These are phyloP conservation scores for Combretum micranthum DNA, from an alignment of 345 rosid species.

Conservation along the genomic window DNA sequence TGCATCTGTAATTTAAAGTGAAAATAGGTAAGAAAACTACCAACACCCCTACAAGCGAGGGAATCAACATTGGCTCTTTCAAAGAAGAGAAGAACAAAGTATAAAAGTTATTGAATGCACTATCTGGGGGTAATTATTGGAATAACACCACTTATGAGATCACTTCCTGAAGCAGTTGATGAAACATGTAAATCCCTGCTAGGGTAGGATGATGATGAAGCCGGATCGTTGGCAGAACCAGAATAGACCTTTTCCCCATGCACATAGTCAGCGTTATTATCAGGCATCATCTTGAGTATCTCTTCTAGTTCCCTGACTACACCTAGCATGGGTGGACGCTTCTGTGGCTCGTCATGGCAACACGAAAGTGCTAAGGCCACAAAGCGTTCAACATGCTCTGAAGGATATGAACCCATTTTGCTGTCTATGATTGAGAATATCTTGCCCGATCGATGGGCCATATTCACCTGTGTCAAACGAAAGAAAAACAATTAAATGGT, in stretches of 20 bases:
- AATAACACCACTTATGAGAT: slow-evolving; percentile 54
- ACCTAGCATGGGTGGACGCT: slow-evolving; percentile 60
- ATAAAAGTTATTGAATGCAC: slow-evolving; percentile 5
- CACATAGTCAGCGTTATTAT: slow-evolving; percentile 12
- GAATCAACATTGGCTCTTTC: too few species aligned
- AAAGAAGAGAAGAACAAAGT: too few species aligned
- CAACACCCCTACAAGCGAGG: too few species aligned
- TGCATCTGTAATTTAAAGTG: too few species aligned
- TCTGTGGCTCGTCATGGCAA: slow-evolving; percentile 58
- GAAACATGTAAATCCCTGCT: slow-evolving; percentile 28
- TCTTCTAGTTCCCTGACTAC: slow-evolving; percentile 74
- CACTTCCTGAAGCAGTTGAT: slow-evolving; percentile 44
- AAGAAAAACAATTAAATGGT: neutral
- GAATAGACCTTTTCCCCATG: slow-evolving; percentile 23
- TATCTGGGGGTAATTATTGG: slow-evolving; percentile 57
- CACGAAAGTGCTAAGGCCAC: slow-evolving; percentile 52
- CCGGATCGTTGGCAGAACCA: slow-evolving; percentile 22
- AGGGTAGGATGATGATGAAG: slow-evolving; percentile 24
- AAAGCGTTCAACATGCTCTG: slow-evolving; percentile 57
- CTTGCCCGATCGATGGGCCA: slow-evolving; percentile 42
- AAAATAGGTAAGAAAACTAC: too few species aligned
- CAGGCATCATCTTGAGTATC: slow-evolving; percentile 47
- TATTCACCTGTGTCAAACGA: slow-evolving; percentile 38
- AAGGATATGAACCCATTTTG: slow-evolving; percentile 75
- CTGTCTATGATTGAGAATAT: slow-evolving; percentile 60